Evolutionary conservation across 345 rosid genomes (phyloP).

Genomic region (Sonneratia caseolaris): DNA sequence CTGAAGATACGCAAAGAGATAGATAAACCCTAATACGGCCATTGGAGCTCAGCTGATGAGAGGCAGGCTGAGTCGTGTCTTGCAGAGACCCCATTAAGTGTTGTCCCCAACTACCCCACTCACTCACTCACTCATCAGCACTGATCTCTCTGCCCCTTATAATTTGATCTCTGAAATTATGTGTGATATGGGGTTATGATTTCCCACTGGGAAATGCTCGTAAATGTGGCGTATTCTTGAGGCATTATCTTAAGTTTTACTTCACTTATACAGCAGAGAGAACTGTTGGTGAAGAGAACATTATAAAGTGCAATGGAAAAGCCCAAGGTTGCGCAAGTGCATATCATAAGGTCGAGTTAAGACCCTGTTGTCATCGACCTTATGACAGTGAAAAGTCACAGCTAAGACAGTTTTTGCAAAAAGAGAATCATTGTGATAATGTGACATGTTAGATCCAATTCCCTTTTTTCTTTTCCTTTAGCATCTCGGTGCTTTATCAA

Average conservation of each 20-base stretch:
- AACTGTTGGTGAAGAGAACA: neutral
- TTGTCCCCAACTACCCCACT: constrained; percentile 6
- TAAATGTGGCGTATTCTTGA: neutral
- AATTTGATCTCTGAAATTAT: neutral
- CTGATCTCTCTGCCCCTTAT: neutral
- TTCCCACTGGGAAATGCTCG: neutral
- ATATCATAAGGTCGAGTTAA: neutral
- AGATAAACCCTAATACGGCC: constrained; percentile 2
- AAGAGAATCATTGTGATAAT: neutral
- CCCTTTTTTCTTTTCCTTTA: too few species aligned
- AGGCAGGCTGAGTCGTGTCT: neutral
- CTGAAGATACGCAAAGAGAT: neutral
- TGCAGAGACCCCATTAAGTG: neutral
- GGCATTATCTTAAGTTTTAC: neutral
- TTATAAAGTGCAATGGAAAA: neutral
- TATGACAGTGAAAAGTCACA: neutral
- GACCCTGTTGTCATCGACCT: neutral
- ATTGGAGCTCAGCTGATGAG: neutral
- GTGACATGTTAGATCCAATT: neutral
- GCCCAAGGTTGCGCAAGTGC: neutral
- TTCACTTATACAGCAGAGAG: neutral
- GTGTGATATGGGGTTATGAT: neutral
- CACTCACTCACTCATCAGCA: neutral
- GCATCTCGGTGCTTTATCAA: too few species aligned
- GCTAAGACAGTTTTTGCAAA: neutral